A percentile compares a stretch with the other conserved stretches of the same genome.
Evolutionary conservation across 495 filamentous ascomycete genomes (phyloP).

Genomic region (Cladorrhinum samala): DNA sequence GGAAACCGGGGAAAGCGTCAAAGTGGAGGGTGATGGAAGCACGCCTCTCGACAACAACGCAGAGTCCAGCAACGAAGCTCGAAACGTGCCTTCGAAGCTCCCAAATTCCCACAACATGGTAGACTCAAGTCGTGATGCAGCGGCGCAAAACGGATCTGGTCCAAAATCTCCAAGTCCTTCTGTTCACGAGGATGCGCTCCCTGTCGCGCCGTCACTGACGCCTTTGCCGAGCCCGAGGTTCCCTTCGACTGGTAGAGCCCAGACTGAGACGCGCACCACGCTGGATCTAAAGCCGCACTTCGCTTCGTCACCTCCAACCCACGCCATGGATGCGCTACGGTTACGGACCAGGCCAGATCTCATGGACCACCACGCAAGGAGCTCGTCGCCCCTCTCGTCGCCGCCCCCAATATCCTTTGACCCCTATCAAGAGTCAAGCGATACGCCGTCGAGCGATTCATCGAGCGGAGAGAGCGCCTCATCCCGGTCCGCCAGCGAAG

Average conservation of each 20-base stretch:
- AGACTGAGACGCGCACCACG: conserved; percentile 2
- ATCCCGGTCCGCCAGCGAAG: conserved; percentile 32
- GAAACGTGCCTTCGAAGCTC: too few species aligned
- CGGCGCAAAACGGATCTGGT: neutral
- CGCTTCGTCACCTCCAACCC: conserved; percentile 21
- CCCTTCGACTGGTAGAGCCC: neutral
- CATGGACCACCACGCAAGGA: conserved; percentile 9
- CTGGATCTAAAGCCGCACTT: neutral
- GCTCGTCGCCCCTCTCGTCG: conserved; percentile 42
- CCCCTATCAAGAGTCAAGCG: conserved; percentile 32
- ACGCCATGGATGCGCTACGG: conserved; percentile 7
- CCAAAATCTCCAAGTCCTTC: neutral
- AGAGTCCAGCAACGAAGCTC: neutral
- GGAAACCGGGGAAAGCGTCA: neutral
- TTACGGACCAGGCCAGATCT: conserved; percentile 1
- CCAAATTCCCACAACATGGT: too few species aligned
- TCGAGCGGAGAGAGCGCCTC: conserved; percentile 17
- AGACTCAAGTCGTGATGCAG: too few species aligned
- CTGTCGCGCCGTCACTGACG: neutral
- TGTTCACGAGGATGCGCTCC: neutral
- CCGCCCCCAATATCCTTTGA: conserved; percentile 40
- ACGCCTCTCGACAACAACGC: neutral
- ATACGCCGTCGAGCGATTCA: conserved; percentile 23
- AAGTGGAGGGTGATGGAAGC: neutral
- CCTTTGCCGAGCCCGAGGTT: conserved; percentile 13